These are phyloP conservation scores for Phytopythium litorale DNA, from an alignment of 352 stramenopile genomes.

Conservation along the genomic window DNA sequence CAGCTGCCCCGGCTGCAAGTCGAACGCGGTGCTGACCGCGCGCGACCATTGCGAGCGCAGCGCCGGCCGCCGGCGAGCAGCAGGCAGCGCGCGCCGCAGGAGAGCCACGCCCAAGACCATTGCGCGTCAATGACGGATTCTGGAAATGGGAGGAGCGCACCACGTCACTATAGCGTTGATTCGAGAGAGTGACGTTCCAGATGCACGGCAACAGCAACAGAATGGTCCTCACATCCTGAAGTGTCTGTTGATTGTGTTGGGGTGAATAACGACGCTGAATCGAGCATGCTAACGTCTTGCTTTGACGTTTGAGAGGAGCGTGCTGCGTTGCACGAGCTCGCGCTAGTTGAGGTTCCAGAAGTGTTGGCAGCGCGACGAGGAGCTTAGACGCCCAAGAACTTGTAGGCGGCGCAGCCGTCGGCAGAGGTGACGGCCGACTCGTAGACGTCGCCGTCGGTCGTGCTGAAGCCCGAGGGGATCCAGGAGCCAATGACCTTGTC, in stretches of 20 bases:
- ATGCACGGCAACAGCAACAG: too few relatives aligned
- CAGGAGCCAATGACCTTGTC: slow-evolving; percentile 58
- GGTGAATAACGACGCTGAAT: background rate
- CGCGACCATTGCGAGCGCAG: slow-evolving; percentile 3
- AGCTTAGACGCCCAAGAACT: slow-evolving; percentile 29
- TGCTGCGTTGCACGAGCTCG: background rate
- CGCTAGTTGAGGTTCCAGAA: background rate
- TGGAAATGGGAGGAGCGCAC: background rate
- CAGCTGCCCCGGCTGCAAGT: slow-evolving; percentile 29
- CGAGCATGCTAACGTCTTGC: background rate
- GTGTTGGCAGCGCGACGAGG: background rate
- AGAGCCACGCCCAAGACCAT: background rate
- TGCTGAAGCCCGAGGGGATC: slow-evolving; percentile 66
- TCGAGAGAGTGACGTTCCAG: too few relatives aligned
- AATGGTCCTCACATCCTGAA: too few relatives aligned
- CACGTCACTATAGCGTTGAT: too few relatives aligned
- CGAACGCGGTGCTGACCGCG: slow-evolving; percentile 33
- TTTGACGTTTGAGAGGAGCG: background rate
- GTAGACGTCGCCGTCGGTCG: slow-evolving; percentile 49
- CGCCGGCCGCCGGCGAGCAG: background rate
- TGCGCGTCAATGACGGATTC: background rate
- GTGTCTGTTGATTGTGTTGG: background rate
- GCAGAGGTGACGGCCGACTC: slow-evolving; percentile 32
- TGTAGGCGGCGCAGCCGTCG: slow-evolving; percentile 32
- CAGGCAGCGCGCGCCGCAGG: background rate